Evolutionary conservation across 192 early-diverging fungal species (phyloP), one percentile per base, ranked within the genome.

Genomic region (Globomyces pollinis-pini): DNA sequence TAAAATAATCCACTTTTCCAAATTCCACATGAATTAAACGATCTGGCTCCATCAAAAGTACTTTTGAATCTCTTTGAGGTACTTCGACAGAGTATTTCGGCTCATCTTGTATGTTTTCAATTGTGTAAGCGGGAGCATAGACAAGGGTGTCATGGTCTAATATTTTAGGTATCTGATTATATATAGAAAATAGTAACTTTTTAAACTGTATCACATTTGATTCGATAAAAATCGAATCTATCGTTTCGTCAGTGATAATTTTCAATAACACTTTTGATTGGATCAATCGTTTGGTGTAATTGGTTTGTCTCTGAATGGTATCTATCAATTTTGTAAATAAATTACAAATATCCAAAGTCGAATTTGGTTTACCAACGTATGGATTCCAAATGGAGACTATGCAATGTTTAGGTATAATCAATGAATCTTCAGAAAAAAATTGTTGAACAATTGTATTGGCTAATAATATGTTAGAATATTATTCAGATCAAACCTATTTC

Each of bases 21-120:
- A 55, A 55, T 16, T 24, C 33, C 20, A 55, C 8, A 41, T 55
- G 33, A 5, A 55, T 55, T 7, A 55, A 28, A 12, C 53, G 21
- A 55, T 55, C 53, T 23, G 53, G 53, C 23, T 55, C 53, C 21
- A 55, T 38, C 18, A 55, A n/a, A 7, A 55, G 5, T 9, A 55
- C 8, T 13, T 24, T 36, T 1, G 53, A 55, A 0, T 13, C 3
- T 39, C 15, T n/a, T 11, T 55, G 21, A 33, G 53, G 53, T 13
- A n/a, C 16, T 7, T 55, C 53, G 6, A 55, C 9, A 35, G 53
- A 28, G 3, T 33, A 55, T 33, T 55, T 55, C 7, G 53, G 53
- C 18, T 55, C 53, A 35, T 26, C 30, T 5, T 16, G 31, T 12
- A 55, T 23, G 33, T 55, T 55, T n/a, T 55, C 53, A 20, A 55